Evolutionary conservation across 139 green algal species (phyloP).

Genomic region (Picochlorum sp.): DNA sequence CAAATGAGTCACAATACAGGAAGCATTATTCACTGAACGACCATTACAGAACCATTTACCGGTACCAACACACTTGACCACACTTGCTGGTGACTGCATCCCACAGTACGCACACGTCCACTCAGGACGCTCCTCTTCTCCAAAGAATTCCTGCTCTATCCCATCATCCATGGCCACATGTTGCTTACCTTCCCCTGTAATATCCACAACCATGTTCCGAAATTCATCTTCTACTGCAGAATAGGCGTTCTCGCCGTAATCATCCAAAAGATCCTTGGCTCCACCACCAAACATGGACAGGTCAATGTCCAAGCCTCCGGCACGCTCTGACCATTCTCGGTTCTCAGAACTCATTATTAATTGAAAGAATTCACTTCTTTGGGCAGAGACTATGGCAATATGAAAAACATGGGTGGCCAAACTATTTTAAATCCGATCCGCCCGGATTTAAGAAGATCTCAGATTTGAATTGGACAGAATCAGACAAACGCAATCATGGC

Average conservation of each 20-base stretch:
- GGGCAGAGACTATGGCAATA: too few species aligned
- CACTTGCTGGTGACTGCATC: slow-evolving; percentile 75
- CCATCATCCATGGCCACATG: too few species aligned
- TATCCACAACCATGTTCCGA: too few species aligned
- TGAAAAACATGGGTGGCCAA: too few species aligned
- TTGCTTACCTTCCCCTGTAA: too few species aligned
- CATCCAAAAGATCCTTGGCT: not conserved
- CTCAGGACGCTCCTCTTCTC: slow-evolving; percentile 47
- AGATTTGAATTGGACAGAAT: too few species aligned
- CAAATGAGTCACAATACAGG: slow-evolving; percentile 86
- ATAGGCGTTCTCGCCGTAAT: too few species aligned
- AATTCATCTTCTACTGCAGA: too few species aligned
- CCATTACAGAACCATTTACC: slow-evolving; percentile 96
- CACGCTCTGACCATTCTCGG: slow-evolving; percentile 6
- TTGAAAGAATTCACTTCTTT: too few species aligned
- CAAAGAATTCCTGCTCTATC: slow-evolving; percentile 23
- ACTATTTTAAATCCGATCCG: too few species aligned
- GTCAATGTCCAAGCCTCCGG: slow-evolving; percentile 5
- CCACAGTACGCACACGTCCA: slow-evolving; percentile 86
- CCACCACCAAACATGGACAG: not conserved
- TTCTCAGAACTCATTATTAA: slow-evolving; percentile 1
- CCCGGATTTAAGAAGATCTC: too few species aligned
- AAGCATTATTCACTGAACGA: slow-evolving; percentile 54
- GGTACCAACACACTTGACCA: slow-evolving; percentile 83
- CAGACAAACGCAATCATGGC: too few species aligned